Percentiles rank a stretch among this genome's conserved stretches.
These are phyloP conservation scores for Gentiana macrophylla DNA, from an alignment of 257 asterid species.

Conservation along the genomic window DNA sequence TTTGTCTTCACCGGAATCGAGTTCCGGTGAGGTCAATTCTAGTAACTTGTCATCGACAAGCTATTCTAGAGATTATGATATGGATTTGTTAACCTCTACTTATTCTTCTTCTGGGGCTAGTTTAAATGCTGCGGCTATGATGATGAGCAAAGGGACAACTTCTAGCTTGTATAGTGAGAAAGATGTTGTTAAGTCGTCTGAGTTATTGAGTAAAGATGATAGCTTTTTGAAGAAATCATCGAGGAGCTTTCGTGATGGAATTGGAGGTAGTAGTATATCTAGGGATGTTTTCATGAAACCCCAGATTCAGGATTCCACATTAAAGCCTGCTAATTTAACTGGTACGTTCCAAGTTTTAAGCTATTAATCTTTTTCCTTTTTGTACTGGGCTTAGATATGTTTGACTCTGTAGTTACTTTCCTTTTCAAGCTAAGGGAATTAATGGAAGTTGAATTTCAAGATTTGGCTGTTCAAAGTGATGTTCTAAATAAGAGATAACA, in stretches of 20 bases:
- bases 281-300: slow-evolving; percentile 26
- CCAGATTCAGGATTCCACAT: slow-evolving; percentile 56
- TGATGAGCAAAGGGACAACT: slow-evolving; percentile 7
- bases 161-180: slow-evolving; percentile 31
- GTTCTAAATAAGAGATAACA: slow-evolving; percentile 6
- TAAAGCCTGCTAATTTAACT: slow-evolving; percentile 34
- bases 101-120: slow-evolving; percentile 31
- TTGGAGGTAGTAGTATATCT: slow-evolving; percentile 28
- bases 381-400: too few relatives aligned
- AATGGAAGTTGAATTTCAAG: background rate
- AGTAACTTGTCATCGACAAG: slow-evolving; percentile 4
- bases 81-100: slow-evolving; percentile 18
- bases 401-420: background rate
- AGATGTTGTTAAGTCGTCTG: slow-evolving; percentile 32
- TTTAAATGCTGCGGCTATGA: slow-evolving; percentile 27
- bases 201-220: slow-evolving; percentile 50
- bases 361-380: background rate
- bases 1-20: slow-evolving; percentile 27
- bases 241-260: slow-evolving; percentile 31
- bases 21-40: slow-evolving; percentile 14
- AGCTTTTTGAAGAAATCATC: slow-evolving; percentile 52
- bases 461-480: background rate
- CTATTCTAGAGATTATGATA: slow-evolving; percentile 18
- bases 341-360: slow-evolving; percentile 26
- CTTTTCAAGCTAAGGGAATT: background rate